Conservation (phyloP, 2,329 filamentous ascomycete species). For the Trematosphaeria pertusa region DNA sequence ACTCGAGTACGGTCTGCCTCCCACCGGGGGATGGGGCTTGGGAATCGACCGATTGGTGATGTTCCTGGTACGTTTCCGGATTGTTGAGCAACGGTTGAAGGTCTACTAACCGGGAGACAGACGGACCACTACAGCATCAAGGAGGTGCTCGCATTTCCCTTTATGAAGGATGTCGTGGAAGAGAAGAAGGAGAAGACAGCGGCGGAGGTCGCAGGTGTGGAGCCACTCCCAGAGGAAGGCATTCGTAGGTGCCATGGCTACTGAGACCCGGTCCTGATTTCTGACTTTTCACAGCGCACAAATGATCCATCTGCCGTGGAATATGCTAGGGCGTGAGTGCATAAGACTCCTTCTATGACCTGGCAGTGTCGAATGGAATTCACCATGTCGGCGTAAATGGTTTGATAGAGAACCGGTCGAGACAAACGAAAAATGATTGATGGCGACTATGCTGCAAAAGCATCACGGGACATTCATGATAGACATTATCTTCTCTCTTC, state of each 20-base stretch:
- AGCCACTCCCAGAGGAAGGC: conserved; percentile 67
- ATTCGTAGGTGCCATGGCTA: conserved; percentile 49
- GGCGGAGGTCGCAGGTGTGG: conserved; percentile 68
- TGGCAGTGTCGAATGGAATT: too few relatives aligned
- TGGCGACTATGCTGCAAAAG: too few relatives aligned
- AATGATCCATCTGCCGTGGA: background rate
- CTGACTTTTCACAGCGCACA: background rate
- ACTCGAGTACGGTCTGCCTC: conserved; percentile 85
- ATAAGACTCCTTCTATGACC: too few relatives aligned
- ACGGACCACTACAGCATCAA: conserved; percentile 96
- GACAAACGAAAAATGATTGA: too few relatives aligned
- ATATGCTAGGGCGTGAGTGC: too few relatives aligned
- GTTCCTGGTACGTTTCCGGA: conserved; percentile 60
- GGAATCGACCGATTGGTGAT: conserved; percentile 85
- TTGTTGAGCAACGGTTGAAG: background rate
- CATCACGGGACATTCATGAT: too few relatives aligned
- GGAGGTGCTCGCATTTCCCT: conserved; percentile 94
- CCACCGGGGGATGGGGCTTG: conserved; percentile 96
- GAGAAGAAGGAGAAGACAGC: conserved; percentile 62
- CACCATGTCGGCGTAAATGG: too few relatives aligned
- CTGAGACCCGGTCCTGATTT: background rate
- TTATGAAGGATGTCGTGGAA: conserved; percentile 79
- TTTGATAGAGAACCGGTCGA: too few relatives aligned
- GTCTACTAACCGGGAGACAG: conserved; percentile 72
- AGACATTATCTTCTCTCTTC: too few relatives aligned